Base-by-base conservation (phyloP, 2,329 filamentous ascomycete species). In the Penicillium sp. region DNA sequence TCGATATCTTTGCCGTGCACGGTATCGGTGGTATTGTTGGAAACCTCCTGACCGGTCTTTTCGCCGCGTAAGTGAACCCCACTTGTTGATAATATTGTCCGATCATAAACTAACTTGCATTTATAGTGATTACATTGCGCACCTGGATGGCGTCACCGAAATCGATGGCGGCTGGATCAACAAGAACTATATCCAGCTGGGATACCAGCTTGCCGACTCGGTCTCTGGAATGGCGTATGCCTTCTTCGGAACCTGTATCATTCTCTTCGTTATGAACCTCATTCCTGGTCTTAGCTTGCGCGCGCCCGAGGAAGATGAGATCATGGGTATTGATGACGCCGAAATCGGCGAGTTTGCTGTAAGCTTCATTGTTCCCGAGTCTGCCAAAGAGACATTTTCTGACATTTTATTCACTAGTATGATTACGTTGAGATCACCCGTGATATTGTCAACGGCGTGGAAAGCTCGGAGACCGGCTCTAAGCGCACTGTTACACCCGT, bases 341-440 rank as follows among this genome's bases (percentile, higher is more conserved):
- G 91, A 96, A 76, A 90, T 96, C 69, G 92, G 92, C 73, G 92
- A 96, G 78, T 96, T 94, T 73, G 92, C 91, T n/a, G 82, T 83
- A 79, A 73, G 81, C 79, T 54, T 43, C 13, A 25, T 53, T 33
- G 6, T 4, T 41, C 23, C 21, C 42, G 25, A 10, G 2, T 31
- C 38, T n/a, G 6, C 38, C 10, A 19, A 15, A 23, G 6, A 8
- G 7, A 15, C 15, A 8, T 9, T 2, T 41, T 23, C 58, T 58
- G 42, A 67, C 51, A 44, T 27, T 12, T 47, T 49, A n/a, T 25
- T 17, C 44, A 54, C 47, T 61, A 83, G 79, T 96, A 96, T 74
- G 92, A 96, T 75, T 96, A 96, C 68, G 90, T 96, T 64, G 91
- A 96, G 80, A 81, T 94, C 63, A 88, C 85, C 21, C 82, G 90